phyloP scores from a whole-genome alignment of 371 early-diverging fungal species.

The Mortierella sp. region DNA sequence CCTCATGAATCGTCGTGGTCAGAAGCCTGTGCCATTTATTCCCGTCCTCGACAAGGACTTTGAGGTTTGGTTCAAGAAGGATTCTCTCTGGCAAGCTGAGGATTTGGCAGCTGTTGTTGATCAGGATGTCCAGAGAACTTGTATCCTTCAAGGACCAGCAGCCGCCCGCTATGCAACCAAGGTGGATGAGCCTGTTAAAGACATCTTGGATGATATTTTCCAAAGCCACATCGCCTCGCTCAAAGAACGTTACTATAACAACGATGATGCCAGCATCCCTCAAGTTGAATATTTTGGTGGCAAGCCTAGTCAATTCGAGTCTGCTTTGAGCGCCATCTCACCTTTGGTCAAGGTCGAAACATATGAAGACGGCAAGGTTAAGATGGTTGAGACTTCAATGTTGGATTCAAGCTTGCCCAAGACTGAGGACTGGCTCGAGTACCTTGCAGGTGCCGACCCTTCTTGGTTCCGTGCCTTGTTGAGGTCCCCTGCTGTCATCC shows the following conservation, averaged over 20 bases:
- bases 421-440: constrained; percentile 79
- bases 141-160: constrained; percentile 95
- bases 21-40: constrained; percentile 95
- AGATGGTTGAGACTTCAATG: constrained; percentile 69
- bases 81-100: constrained; percentile 96
- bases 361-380: constrained; percentile 57
- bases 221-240: constrained; percentile 83
- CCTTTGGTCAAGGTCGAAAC: constrained; percentile 50
- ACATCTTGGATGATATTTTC: constrained; percentile 92
- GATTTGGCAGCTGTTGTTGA: constrained; percentile 92
- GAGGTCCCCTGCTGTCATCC: constrained; percentile 85
- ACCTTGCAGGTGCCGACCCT: constrained; percentile 76
- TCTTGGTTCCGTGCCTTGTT: constrained; percentile 93
- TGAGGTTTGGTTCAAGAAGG: constrained; percentile 97
- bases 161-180: constrained; percentile 85
- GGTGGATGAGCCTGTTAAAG: constrained; percentile 90
- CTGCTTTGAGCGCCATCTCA: constrained; percentile 27
- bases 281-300: constrained; percentile 88
- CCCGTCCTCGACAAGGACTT: constrained; percentile 94
- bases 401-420: constrained; percentile 73
- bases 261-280: constrained; percentile 77
- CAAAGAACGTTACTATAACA: constrained; percentile 83
- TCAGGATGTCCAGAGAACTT: constrained; percentile 93
- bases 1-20: constrained; percentile 83
- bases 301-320: constrained; percentile 56